Base-by-base conservation (phyloP, 169 alveolate species). In the Theileria orientalis region DNA sequence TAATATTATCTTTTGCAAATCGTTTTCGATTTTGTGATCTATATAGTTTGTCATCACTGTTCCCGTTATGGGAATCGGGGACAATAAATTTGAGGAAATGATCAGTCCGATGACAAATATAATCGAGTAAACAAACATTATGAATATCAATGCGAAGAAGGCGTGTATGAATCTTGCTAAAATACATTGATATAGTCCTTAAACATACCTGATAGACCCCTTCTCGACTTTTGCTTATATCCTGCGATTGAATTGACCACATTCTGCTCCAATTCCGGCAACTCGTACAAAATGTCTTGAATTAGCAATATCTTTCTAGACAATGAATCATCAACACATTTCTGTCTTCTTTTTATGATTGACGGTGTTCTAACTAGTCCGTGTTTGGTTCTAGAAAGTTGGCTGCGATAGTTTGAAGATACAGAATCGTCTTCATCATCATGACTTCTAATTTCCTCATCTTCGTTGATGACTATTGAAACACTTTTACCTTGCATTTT, bases 171-270 rank as follows among this genome's bases (percentile, higher is more conserved):
- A 49, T 67, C 75, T 52, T 23, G 70, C 86, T 78, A 68, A 9
- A 62, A 78, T 6, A 27, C 16, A 0, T 27, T 23, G 14, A 44
- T 13, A 40, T 13, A 54, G 2, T 29, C 37, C 3, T 11, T 13
- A 70, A 40, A 51, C 86, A 5, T n/a, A 78, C 86, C 75, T 78
- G 86, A 66, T n/a, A 71, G 35, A 5, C 69, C 47, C 25, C 47
- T 64, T 5, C 79, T 40, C 27, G 62, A 52, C 61, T 74, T 63
- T 23, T 78, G 76, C 56, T 78, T 63, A 27, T 16, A 21, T 14
- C 57, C 29, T 44, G 74, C 3, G 29, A 69, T 41, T 3, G 76
- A 59, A 16, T 29, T 69, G 19, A 61, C 23, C 62, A 78, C 14
- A 41, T 30, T 69, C 9, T 47, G 30, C 61, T 78, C 86, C 21